Percentiles rank a stretch among this genome's conserved stretches.
Conservation (phyloP, 805 yeast species). For the Cyberlindnera maritima region DNA sequence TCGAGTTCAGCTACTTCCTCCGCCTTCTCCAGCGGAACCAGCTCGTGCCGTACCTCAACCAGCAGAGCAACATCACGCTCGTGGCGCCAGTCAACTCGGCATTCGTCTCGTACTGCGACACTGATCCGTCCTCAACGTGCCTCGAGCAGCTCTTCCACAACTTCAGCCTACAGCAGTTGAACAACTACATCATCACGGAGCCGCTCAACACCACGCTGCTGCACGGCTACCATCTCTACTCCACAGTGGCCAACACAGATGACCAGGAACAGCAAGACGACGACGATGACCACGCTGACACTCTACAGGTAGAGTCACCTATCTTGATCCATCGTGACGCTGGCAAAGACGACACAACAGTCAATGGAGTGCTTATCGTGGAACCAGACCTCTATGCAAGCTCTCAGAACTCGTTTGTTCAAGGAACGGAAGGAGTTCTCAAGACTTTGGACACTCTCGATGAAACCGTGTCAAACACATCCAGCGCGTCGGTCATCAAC, state of each 20-base stretch:
- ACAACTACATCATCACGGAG: conserved; percentile 15
- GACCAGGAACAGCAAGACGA: conserved; percentile 5
- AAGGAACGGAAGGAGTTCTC: conserved; percentile 53
- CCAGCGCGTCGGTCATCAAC: conserved; percentile 1
- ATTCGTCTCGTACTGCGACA: no score
- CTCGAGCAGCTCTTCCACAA: conserved; percentile 1
- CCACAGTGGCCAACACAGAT: conserved; percentile 15
- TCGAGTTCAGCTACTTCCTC: conserved; percentile 63
- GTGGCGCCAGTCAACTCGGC: conserved; percentile 83
- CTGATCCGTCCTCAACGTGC: no score
- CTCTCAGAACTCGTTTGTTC: conserved; percentile 63
- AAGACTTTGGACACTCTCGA: conserved; percentile 35
- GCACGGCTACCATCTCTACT: conserved; percentile 13
- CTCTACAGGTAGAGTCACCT: conserved; percentile 27
- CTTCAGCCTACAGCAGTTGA: conserved; percentile 12
- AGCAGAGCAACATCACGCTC: conserved; percentile 61
- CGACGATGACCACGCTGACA: no score
- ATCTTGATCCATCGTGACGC: conserved; percentile 22
- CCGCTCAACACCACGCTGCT: conserved; percentile 13
- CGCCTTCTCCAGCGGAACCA: conserved; percentile 60
- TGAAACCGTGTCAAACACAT: conserved; percentile 30
- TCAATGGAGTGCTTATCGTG: conserved; percentile 48
- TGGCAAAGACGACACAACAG: conserved; percentile 26
- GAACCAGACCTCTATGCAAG: conserved; percentile 57
- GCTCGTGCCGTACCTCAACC: conserved; percentile 59